phyloP scores from a whole-genome alignment of 345 rosid genomes.

The Hypericum perforatum region DNA sequence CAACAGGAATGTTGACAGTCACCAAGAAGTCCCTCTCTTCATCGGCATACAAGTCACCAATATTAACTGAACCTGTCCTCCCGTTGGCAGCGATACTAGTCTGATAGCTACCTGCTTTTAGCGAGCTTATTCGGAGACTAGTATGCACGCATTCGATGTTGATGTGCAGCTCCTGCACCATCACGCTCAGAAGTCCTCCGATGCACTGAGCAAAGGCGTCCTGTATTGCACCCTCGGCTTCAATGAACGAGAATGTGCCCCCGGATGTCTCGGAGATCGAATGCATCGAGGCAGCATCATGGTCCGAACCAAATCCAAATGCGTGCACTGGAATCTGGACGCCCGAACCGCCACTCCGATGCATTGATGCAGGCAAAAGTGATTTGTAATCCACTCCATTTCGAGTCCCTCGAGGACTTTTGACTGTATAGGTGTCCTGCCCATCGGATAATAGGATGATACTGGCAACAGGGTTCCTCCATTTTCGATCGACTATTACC shows the following conservation, averaged over 20 bases:
- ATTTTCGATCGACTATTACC: constrained; percentile 5
- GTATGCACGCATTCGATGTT: neutral
- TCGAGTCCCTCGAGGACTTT: constrained; percentile 12
- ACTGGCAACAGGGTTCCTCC: constrained; percentile 5
- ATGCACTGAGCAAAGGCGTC: constrained; percentile 6
- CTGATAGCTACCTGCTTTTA: neutral
- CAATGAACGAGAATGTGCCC: neutral
- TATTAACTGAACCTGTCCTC: neutral
- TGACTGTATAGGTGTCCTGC: constrained; percentile 8
- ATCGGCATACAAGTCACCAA: neutral
- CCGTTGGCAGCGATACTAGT: neutral
- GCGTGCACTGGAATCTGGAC: neutral
- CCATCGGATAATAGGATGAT: constrained; percentile 4
- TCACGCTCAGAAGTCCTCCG: neutral
- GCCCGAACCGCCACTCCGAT: neutral
- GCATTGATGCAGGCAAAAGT: constrained; percentile 29
- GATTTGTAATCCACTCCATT: constrained; percentile 36
- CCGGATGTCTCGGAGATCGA: neutral
- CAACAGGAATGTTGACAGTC: neutral
- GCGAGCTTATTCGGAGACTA: neutral
- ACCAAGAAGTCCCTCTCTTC: constrained; percentile 1
- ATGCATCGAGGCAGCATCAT: constrained; percentile 3
- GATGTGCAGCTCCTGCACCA: neutral
- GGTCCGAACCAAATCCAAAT: neutral
- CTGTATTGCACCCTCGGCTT: neutral